Base-by-base conservation (phyloP, 495 filamentous ascomycete species). In the Sabuloglossum arenarium region DNA sequence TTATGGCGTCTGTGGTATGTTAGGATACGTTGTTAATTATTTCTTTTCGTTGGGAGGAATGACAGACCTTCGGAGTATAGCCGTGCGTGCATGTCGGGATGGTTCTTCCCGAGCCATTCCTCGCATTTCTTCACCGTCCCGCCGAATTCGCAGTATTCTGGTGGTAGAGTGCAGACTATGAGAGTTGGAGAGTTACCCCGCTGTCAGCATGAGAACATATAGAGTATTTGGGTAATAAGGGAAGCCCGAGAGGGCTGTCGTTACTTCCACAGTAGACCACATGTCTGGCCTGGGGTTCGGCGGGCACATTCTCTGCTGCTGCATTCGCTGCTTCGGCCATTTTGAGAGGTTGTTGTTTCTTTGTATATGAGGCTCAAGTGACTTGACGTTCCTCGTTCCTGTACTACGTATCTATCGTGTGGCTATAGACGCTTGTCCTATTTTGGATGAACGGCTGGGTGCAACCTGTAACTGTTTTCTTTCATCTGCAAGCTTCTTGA, bases 111-210 rank as follows among this genome's bases (percentile, higher is more conserved):
- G 11, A 98, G 76, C 91, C 91, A 98, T 66, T 95, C 86, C 65
- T 89, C 83, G 68, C 91, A 98, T 73, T 94, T 96, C 70, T 87
- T 93, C n/a, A 84, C 79, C n/a, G 89, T 95, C 54, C 85, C 89
- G 63, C 91, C 90, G 68, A 95, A 97, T 70, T 97, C 93, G 71
- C 91, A 98, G 70, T 95, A 98, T 58, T 95, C 91, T 63, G 89
- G 88, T 50, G 91, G 91, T 63, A 98, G 73, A 52, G 81, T 82
- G 73, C 91, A 98, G 52, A 95, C 89, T 96, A 63, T 14, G 6
- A 12, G 12, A 31, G 6, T 19, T 23, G 23, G 16, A 16, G 2
- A 55, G 45, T 9, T 53, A 19, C 56, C 39, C 23, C 10, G 61
- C 29, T 52, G 59, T 64, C 43, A 68, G 61, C 37, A 53, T 60